A percentile compares a stretch with the other conserved stretches of the same genome.
phyloP scores from a whole-genome alignment of 2,329 filamentous ascomycete species.

The Exophiala phaeomuriformis region DNA sequence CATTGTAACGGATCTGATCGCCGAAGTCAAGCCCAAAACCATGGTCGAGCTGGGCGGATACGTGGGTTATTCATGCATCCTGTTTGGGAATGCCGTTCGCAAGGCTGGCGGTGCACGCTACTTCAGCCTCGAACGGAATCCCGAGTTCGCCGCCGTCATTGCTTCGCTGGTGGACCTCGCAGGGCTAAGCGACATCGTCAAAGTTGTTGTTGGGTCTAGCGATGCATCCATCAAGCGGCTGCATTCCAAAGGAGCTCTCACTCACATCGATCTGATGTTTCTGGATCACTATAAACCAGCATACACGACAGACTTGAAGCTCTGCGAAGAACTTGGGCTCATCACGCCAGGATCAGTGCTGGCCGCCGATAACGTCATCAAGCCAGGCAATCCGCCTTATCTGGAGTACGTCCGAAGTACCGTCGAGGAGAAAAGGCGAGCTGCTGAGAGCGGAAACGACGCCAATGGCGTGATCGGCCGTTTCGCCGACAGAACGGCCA shows the following conservation, averaged over 20 bases:
- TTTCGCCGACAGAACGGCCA: conserved; percentile 25
- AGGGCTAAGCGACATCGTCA: conserved; percentile 62
- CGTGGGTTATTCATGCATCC: conserved; percentile 71
- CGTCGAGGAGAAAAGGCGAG: conserved; percentile 51
- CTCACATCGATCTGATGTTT: conserved; percentile 64
- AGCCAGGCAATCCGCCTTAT: conserved; percentile 39
- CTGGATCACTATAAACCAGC: conserved; percentile 74
- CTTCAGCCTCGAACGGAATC: conserved; percentile 65
- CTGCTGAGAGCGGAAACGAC: conserved; percentile 1
- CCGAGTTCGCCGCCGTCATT: conserved; percentile 66
- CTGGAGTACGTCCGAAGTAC: conserved; percentile 46
- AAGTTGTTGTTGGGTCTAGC: conserved; percentile 62
- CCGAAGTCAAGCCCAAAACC: conserved; percentile 55
- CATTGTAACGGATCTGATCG: conserved; percentile 63
- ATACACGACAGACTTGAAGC: conserved; percentile 66
- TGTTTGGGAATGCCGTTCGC: conserved; percentile 62
- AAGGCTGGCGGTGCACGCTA: conserved; percentile 59
- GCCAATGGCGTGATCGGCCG: conserved; percentile 19
- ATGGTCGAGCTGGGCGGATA: conserved; percentile 79
- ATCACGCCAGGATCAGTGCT: conserved; percentile 48
- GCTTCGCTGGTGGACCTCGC: conserved; percentile 64
- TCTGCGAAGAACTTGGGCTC: conserved; percentile 64
- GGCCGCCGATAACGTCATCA: conserved; percentile 34
- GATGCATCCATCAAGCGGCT: conserved; percentile 59
- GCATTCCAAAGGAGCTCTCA: conserved; percentile 46